Evolutionary conservation across 768 basidiomycete species (phyloP).

Genomic region (Leccinum truebloodii): DNA sequence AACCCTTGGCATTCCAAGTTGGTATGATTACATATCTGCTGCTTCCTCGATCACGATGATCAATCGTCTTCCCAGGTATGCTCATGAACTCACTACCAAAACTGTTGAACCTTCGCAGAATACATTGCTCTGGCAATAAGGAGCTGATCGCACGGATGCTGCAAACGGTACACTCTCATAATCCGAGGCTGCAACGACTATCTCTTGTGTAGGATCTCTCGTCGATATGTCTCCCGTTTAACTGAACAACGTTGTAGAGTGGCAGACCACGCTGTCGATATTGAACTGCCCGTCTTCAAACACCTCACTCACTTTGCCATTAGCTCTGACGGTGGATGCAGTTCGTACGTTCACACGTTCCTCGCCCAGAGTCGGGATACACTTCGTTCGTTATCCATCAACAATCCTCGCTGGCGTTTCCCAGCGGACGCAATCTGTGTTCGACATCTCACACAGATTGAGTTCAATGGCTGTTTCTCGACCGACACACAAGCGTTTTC

Average conservation of each 20-base stretch:
- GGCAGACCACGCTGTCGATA: conserved; percentile 45
- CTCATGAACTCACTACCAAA: conserved; percentile 69
- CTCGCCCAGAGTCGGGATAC: conserved; percentile 52
- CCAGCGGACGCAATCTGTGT: conserved; percentile 54
- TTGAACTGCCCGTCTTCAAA: conserved; percentile 50
- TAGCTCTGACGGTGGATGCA: conserved; percentile 45
- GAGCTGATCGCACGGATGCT: conserved; percentile 55
- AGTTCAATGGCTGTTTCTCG: conserved; percentile 60
- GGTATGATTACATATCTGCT: conserved; percentile 38
- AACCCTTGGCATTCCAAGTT: conserved; percentile 62
- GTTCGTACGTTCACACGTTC: conserved; percentile 43
- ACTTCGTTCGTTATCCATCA: conserved; percentile 55
- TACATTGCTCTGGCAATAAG: conserved; percentile 58
- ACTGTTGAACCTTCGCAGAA: conserved; percentile 56
- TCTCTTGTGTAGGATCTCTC: conserved; percentile 49
- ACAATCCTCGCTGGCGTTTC: conserved; percentile 59
- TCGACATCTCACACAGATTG: conserved; percentile 63
- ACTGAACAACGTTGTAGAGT: conserved; percentile 17
- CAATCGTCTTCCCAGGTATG: conserved; percentile 48
- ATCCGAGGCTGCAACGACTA: conserved; percentile 56
- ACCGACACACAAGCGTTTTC: conserved; percentile 50
- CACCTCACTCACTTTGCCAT: conserved; percentile 63
- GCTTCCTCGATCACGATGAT: background rate
- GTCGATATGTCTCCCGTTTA: background rate
- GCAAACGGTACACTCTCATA: conserved; percentile 49